These are phyloP conservation scores for Suillus luteus DNA, from an alignment of 768 basidiomycete genomes.

Conservation along the genomic window DNA sequence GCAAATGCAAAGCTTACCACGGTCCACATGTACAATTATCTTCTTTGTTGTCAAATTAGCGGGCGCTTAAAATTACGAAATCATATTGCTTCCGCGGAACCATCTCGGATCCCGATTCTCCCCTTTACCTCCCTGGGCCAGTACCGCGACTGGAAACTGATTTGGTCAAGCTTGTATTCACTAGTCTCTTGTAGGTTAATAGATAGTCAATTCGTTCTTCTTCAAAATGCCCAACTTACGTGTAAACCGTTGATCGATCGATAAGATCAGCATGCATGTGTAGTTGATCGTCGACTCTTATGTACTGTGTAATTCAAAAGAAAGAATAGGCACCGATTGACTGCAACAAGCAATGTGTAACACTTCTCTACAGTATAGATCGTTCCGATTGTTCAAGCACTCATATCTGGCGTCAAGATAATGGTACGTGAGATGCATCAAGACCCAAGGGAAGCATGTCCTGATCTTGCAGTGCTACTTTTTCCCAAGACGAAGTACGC, in stretches of 20 bases:
- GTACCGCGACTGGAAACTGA: not conserved
- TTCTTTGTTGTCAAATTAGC: not conserved
- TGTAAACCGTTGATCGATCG: not conserved
- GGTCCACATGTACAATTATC: not conserved
- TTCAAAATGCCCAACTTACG: no score
- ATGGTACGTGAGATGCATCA: constrained; percentile 30
- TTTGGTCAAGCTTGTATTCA: not conserved
- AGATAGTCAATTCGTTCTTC: no score
- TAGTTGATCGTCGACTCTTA: not conserved
- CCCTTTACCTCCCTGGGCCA: not conserved
- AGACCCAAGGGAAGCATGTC: constrained; percentile 62
- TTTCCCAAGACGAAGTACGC: constrained; percentile 53
- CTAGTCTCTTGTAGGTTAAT: no score
- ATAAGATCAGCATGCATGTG: not conserved
- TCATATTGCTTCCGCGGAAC: not conserved
- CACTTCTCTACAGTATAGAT: not conserved
- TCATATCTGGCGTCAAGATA: constrained; percentile 10
- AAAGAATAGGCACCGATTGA: not conserved
- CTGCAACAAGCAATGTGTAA: not conserved
- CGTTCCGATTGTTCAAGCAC: not conserved
- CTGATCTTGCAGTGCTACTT: constrained; percentile 45
- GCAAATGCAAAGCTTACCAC: not conserved
- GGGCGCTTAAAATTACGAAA: not conserved
- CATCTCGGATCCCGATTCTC: no score
- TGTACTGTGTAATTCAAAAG: not conserved